Conservation (phyloP, 2,329 filamentous ascomycete species). For the Aureobasidium sp. region DNA sequence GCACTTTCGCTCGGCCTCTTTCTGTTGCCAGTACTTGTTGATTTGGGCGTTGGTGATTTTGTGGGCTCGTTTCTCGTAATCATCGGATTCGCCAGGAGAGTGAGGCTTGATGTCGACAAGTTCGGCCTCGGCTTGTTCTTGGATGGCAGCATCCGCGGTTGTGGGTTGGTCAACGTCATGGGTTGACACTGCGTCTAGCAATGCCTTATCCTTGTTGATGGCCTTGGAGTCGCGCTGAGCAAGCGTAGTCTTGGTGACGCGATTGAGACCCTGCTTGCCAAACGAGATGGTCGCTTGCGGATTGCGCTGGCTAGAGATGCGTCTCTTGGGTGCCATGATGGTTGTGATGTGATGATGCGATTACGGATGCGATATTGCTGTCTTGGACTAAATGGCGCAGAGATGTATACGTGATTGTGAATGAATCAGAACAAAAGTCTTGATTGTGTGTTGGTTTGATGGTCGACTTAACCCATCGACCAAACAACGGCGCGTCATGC, state of each 20-base stretch:
- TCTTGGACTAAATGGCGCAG: neutral
- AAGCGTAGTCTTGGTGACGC: conserved; percentile 52
- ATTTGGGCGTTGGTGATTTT: conserved; percentile 63
- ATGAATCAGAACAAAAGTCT: neutral
- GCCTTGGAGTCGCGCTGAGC: conserved; percentile 29
- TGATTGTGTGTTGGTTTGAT: conserved; percentile 1
- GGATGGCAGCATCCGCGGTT: conserved; percentile 34
- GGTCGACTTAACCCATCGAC: neutral
- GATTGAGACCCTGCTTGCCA: conserved; percentile 42
- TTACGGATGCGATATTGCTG: neutral
- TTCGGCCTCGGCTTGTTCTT: conserved; percentile 31
- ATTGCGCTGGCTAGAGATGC: conserved; percentile 40
- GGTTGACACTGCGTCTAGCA: conserved; percentile 24
- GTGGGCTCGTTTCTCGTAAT: conserved; percentile 52
- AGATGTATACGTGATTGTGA: neutral
- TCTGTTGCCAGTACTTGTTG: conserved; percentile 65
- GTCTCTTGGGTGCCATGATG: conserved; percentile 39
- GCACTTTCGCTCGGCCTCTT: conserved; percentile 63
- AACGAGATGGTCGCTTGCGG: conserved; percentile 57
- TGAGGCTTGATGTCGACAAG: conserved; percentile 20
- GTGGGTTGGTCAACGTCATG: conserved; percentile 30
- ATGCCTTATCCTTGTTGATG: conserved; percentile 33
- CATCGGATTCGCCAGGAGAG: conserved; percentile 20
- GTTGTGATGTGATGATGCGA: neutral
- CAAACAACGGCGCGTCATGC: conserved; percentile 7